Base-by-base conservation (phyloP, 2,329 filamentous ascomycete species). In the Colletotrichum filicis region DNA sequence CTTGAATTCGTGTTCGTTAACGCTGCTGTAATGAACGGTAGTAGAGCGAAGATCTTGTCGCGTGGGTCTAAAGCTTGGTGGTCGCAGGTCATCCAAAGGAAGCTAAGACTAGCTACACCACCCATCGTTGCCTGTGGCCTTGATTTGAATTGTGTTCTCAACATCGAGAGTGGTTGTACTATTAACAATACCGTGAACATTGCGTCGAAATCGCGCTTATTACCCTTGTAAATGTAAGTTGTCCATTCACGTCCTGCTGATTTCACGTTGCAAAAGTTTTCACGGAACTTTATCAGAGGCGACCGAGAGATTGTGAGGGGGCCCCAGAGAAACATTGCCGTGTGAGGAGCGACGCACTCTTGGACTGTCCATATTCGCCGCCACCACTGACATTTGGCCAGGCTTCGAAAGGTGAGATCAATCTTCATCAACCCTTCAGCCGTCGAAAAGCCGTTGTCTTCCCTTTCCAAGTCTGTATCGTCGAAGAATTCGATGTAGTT, bases 121-220 rank as follows among this genome's bases (percentile, higher is more conserved):
- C 0, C 11, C 11, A 35, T 0, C 11, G 2, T 0, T n/a, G 16
- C 1, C 16, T 19, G 42, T 1, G 19, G 0, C 16, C n/a, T 2
- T 28, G 24, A 12, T 22, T 22, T 0, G 9, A 14, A 1, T 14
- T 0, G 52, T 3, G 24, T 14, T n/a, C 49, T 53, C 49, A 14
- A 14, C 11, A 7, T 6, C 52, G 12, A 7, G 22, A 55, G 52
- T 3, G 1, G n/a, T 55, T 3, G 1, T 14, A 3, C 1, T 6
- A 4, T 14, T 6, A 1, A 5, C 16, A 8, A 0, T 24, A 55
- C 11, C 52, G n/a, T 3, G 26, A 3, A 9, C n/a, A 5, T 3
- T 12, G 52, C n/a, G 8, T 30, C 7, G 30, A 8, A 30, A 30
- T 30, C 5, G 28, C 6, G 28, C 28, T 30, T 30, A 6, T 30